Evolutionary conservation across 345 rosid species (phyloP), one percentile per base, ranked within the genome.

Genomic region (Murraya paniculata): DNA sequence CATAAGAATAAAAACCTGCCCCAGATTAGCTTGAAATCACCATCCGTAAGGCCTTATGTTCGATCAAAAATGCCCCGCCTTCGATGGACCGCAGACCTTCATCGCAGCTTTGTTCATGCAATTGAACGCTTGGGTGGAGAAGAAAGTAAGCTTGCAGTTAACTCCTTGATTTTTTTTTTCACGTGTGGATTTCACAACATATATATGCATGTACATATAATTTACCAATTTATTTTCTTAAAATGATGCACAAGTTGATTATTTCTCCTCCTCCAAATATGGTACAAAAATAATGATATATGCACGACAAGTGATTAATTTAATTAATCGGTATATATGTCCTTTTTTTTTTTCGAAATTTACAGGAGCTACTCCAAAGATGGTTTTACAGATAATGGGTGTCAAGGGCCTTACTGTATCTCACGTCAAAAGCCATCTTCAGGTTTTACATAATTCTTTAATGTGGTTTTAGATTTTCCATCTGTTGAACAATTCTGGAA

Each of bases 401-500:
- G 89, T 89, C 68, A 89, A 82, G 77, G 97, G 91, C 21, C 91
- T 92, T 2, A 85, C 94, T 11, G 87, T 92, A 53, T 87, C 93
- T 78, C 93, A 92, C 73, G 91, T 92, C 10, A 92, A 92, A 86
- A 92, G 97, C 81, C 97, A 92, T 80, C 94, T 92, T 69, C 94
- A 92, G 97, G 97, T 90, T 77, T 68, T 31, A 45, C 50, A 45
- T 0, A 45, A 45, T 45, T 14, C 50, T 45, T 45, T 14, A 45
- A 45, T 45, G 50, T 45, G 0, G 16, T 45, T 45, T 45, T 11
- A 45, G 14, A 0, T 31, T 0, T 18, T 5, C 76, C 2, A 35
- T 60, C 76, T 9, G 39, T 28, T 61, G 56, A 27, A 19, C 28
- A 1, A 8, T 62, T 41, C 61, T 39, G 1, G 21, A 27, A 25